phyloP scores from a whole-genome alignment of 441 rosid species.

The Populus tomentosa region DNA sequence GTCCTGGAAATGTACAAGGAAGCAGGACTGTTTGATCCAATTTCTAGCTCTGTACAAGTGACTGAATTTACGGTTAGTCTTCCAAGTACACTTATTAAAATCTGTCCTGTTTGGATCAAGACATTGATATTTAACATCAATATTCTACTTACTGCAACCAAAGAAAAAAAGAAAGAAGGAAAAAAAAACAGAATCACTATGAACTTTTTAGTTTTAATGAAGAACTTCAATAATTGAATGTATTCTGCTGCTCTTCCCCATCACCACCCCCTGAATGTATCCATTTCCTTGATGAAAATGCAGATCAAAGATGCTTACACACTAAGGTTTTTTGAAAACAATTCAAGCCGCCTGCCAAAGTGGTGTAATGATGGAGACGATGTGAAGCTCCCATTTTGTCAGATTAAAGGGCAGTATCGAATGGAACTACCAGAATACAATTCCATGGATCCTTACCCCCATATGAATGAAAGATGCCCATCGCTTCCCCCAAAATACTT shows the following conservation, averaged over 20 bases:
- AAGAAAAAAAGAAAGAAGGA: not conserved
- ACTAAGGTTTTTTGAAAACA: constrained; percentile 72
- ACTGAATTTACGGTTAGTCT: constrained; percentile 88
- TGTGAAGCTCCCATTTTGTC: constrained; percentile 86
- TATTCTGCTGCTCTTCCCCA: not conserved
- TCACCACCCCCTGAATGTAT: not conserved
- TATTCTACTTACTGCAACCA: not conserved
- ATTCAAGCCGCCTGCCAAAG: constrained; percentile 72
- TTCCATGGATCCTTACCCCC: constrained; percentile 76
- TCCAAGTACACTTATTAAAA: not conserved
- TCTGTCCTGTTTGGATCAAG: not conserved
- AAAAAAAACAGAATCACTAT: not conserved
- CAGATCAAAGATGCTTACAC: constrained; percentile 95
- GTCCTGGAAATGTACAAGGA: constrained; percentile 91
- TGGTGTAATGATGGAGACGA: constrained; percentile 92
- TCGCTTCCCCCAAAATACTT: constrained; percentile 84
- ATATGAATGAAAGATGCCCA: constrained; percentile 93
- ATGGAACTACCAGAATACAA: constrained; percentile 95
- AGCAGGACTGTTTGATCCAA: constrained; percentile 79
- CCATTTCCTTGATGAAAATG: constrained; percentile 16
- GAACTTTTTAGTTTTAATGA: not conserved
- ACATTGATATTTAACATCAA: not conserved
- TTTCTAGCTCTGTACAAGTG: constrained; percentile 67
- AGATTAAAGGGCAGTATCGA: constrained; percentile 81
- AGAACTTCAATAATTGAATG: not conserved